Evolutionary conservation across 1,284 basidiomycete species (phyloP).

Genomic region (Waitea zeae): DNA sequence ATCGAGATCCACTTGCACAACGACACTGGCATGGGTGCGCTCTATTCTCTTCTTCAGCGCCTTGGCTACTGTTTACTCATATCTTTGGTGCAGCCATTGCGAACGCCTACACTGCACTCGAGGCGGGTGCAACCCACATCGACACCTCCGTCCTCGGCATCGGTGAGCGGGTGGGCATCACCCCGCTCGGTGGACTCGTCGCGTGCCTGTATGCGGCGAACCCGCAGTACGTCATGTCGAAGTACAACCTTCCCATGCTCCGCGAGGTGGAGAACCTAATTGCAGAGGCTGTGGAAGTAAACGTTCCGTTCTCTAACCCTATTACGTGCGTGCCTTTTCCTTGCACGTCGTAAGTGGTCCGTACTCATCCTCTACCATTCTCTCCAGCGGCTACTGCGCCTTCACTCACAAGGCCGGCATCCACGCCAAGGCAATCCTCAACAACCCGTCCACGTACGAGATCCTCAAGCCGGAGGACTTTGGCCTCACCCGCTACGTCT

Average conservation of each 20-base stretch:
- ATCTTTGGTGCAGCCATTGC: slow-evolving; percentile 62
- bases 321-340: slow-evolving; percentile 42
- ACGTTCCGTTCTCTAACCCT: slow-evolving; percentile 94
- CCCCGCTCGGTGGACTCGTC: slow-evolving; percentile 91
- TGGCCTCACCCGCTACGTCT: slow-evolving; percentile 94
- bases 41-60: slow-evolving; percentile 1
- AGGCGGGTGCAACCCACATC: slow-evolving; percentile 98
- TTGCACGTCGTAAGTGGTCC: background rate
- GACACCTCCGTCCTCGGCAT: slow-evolving; percentile 96
- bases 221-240: slow-evolving; percentile 97
- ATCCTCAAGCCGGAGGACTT: slow-evolving; percentile 98
- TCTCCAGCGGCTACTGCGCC: slow-evolving; percentile 81
- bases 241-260: slow-evolving; percentile 97
- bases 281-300: slow-evolving; percentile 96
- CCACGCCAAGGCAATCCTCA: slow-evolving; percentile 99
- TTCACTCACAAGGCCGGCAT: slow-evolving; percentile 99
- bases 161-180: slow-evolving; percentile 98
- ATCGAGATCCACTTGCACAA: slow-evolving; percentile 99
- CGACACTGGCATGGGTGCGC: slow-evolving; percentile 81
- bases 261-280: slow-evolving; percentile 99
- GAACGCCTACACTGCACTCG: slow-evolving; percentile 96
- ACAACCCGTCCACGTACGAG: slow-evolving; percentile 98
- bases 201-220: slow-evolving; percentile 94
- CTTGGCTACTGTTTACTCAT: slow-evolving; percentile 5
- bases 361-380: background rate